These are phyloP conservation scores for Pseudocercospora fijiensis DNA, from an alignment of 2,329 filamentous ascomycete species.

Conservation along the genomic window DNA sequence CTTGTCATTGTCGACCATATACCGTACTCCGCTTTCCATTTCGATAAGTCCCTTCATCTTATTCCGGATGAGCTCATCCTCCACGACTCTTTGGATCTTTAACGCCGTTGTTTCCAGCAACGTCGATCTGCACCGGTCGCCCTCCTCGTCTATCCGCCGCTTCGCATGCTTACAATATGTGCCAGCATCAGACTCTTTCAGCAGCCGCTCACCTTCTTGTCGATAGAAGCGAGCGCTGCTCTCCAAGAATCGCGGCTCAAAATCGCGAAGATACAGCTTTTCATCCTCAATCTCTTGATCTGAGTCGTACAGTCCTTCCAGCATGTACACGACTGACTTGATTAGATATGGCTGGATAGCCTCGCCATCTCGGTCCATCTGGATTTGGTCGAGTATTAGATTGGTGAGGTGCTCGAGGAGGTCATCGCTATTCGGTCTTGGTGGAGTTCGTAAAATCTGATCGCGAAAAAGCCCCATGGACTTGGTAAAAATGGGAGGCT, in stretches of 20 bases:
- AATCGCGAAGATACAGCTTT: slow-evolving; percentile 79
- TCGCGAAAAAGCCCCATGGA: slow-evolving; percentile 88
- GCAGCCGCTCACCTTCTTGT: slow-evolving; percentile 68
- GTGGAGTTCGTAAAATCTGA: slow-evolving; percentile 67
- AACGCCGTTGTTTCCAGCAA: slow-evolving; percentile 69
- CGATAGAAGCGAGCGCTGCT: slow-evolving; percentile 73
- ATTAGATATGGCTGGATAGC: slow-evolving; percentile 80
- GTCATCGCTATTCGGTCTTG: slow-evolving; percentile 48
- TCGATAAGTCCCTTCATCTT: slow-evolving; percentile 80
- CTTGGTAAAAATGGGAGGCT: slow-evolving; percentile 76
- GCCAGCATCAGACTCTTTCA: slow-evolving; percentile 76
- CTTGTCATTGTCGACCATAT: slow-evolving; percentile 90
- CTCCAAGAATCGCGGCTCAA: slow-evolving; percentile 74
- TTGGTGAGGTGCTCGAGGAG: slow-evolving; percentile 75
- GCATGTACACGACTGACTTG: slow-evolving; percentile 81
- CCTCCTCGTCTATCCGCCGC: slow-evolving; percentile 74
- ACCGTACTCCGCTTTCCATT: slow-evolving; percentile 80
- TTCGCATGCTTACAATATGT: slow-evolving; percentile 77
- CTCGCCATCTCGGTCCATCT: slow-evolving; percentile 88
- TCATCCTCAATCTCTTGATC: slow-evolving; percentile 73
- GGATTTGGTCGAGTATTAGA: slow-evolving; percentile 84
- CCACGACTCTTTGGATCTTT: slow-evolving; percentile 75
- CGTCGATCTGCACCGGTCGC: slow-evolving; percentile 77
- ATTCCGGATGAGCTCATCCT: slow-evolving; percentile 72
- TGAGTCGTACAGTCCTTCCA: slow-evolving; percentile 82